These are phyloP conservation scores for Solanum lycopersicoides DNA, from an alignment of 257 asterid species.

Conservation along the genomic window DNA sequence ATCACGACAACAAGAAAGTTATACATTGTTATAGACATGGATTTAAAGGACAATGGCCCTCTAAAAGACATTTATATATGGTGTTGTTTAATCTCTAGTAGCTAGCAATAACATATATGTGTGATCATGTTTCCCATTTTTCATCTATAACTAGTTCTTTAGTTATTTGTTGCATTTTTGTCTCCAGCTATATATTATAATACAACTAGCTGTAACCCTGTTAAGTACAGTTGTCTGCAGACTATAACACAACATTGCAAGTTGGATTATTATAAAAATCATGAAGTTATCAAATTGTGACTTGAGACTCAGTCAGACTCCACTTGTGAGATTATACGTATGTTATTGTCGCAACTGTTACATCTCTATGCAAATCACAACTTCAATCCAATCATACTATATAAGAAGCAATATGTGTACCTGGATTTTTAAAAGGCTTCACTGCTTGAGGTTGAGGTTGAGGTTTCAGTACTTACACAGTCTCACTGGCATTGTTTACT, in stretches of 20 bases:
- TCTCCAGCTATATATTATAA: not conserved
- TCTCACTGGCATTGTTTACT: conserved; percentile 13
- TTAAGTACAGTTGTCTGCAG: not conserved
- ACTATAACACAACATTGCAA: not conserved
- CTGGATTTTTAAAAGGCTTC: not conserved
- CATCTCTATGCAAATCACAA: not conserved
- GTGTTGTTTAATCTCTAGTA: not conserved
- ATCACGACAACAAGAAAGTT: not conserved
- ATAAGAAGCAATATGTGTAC: not conserved
- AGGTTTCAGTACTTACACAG: not conserved
- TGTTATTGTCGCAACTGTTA: not conserved
- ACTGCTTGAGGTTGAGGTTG: not conserved
- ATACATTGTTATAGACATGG: not conserved
- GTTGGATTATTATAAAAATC: not conserved
- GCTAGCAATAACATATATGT: not conserved
- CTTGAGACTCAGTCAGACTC: not conserved
- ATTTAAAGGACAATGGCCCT: not conserved
- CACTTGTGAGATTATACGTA: not conserved
- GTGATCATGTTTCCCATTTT: not conserved
- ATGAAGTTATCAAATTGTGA: not conserved
- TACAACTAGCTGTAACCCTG: not conserved
- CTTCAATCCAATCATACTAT: not conserved
- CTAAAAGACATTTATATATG: not conserved
- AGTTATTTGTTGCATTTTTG: not conserved
- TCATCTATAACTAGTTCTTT: not conserved